Evolutionary conservation across 768 basidiomycete genomes (phyloP), one percentile per base, ranked within the genome.

Genomic region (Suillus brevipes): DNA sequence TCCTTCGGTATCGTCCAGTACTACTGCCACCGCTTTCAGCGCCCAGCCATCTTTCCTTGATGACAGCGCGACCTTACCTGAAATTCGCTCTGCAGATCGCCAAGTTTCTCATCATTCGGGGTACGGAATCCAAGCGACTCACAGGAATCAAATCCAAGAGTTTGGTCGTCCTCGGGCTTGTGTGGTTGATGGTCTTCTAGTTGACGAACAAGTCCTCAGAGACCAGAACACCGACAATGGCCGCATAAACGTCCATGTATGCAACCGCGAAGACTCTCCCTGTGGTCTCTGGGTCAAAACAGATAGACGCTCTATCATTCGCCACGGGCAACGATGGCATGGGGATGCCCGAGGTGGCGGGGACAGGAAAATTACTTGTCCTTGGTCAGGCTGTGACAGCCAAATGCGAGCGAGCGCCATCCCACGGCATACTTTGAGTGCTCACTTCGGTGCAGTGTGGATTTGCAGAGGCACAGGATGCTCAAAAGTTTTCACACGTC

Each of bases 221-320:
- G 9, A 10, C 10, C 18, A 9, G 9, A 28, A 28, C 14, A 28
- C 25, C 25, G 2, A 31, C 3, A 2, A 20, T 53, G 18, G 9
- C 5, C 10, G 2, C 9, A 53, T 53, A 53, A 9, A 31, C 2
- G 31, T 53, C 5, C 28, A 53, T 42, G 16, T 20, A 34, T 65
- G 64, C 60, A 3, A n/a, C 23, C 34, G 25, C 2, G n/a, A 7
- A 3, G 49, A 38, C 18, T 42, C 64, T 43, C 37, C 18, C 18
- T 65, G 64, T 20, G 45, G 59, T 10, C 42, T 65, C 36, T 62
- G 60, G 59, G 43, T 65, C 6, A 60, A 60, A 34, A 52, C 60
- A 14, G 64, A 65, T 9, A 65, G 55, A 13, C 50, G 28, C 34
- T 38, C 50, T 9, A 62, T 65, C 28, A 43, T 49, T 13, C 23